These are phyloP conservation scores for Silene noctiflora DNA, from an alignment of 179 eudicot genomes.

Conservation along the genomic window DNA sequence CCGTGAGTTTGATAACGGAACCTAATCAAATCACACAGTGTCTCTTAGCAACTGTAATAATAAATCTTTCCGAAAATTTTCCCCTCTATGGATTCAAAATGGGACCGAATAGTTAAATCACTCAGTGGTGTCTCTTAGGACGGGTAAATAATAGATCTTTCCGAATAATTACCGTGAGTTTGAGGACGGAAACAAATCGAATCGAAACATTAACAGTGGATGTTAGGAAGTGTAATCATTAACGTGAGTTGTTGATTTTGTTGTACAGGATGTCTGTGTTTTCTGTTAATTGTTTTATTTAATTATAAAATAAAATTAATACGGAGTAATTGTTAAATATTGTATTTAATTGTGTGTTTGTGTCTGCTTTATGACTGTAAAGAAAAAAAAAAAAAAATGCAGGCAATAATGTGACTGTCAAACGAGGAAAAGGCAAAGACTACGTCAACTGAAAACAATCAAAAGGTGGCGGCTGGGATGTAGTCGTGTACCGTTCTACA, in stretches of 20 bases:
- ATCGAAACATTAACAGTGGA: background rate
- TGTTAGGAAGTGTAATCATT: background rate
- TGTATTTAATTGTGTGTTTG: no score
- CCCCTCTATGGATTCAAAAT: background rate
- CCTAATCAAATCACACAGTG: background rate
- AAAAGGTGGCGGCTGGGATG: background rate
- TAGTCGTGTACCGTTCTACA: background rate
- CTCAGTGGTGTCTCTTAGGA: no score
- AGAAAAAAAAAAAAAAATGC: background rate
- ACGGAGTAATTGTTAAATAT: no score
- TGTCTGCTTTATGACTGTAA: no score
- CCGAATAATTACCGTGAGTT: background rate
- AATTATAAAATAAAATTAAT: no score
- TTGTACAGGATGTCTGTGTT: constrained; percentile 1
- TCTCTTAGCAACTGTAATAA: no score
- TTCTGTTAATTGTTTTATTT: background rate
- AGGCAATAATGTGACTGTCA: background rate
- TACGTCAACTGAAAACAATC: background rate
- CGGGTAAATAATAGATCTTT: no score
- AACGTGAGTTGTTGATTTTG: background rate
- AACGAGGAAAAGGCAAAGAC: background rate
- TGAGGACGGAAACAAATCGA: background rate
- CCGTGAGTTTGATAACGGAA: background rate
- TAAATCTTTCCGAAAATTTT: no score
- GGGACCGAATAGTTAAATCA: no score